Conservation (phyloP, 306 rosid genomes). For the Lagenaria siceraria region DNA sequence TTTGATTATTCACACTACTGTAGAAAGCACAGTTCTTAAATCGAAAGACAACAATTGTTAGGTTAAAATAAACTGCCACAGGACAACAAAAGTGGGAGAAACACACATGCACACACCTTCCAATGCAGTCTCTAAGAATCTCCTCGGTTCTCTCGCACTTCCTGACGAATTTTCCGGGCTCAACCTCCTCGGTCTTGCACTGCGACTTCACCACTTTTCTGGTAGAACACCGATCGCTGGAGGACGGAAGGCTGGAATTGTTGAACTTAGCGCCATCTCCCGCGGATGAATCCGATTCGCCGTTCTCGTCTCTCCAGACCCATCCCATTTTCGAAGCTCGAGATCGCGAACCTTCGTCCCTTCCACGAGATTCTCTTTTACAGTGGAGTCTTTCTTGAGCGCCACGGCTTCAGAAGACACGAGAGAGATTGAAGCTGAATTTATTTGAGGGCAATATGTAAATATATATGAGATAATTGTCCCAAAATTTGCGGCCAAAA, state of each 20-base stretch:
- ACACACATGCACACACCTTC: constrained; percentile 24
- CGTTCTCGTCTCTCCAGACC: constrained; percentile 49
- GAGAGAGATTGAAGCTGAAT: too few relatives aligned
- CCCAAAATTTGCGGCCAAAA: too few relatives aligned
- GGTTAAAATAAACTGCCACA: not conserved
- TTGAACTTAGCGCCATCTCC: not conserved
- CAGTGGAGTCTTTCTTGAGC: not conserved
- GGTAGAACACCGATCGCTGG: constrained; percentile 35
- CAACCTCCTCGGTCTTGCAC: constrained; percentile 75
- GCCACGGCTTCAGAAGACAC: not conserved
- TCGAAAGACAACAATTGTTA: not conserved
- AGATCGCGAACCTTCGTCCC: not conserved
- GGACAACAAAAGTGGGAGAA: not conserved
- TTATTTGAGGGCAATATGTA: too few relatives aligned
- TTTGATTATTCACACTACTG: not conserved
- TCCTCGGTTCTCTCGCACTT: constrained; percentile 85
- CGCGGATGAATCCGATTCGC: not conserved
- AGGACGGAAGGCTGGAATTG: constrained; percentile 4
- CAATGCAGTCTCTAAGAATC: constrained; percentile 57
- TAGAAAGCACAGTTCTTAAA: not conserved
- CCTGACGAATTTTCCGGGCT: constrained; percentile 61
- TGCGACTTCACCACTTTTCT: constrained; percentile 47
- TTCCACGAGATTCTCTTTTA: not conserved
- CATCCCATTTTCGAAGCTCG: constrained; percentile 41
- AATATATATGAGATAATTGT: too few relatives aligned